Evolutionary conservation across 1,139 yeast species (phyloP).

Genomic region (Casaregolazyma suthepensis): DNA sequence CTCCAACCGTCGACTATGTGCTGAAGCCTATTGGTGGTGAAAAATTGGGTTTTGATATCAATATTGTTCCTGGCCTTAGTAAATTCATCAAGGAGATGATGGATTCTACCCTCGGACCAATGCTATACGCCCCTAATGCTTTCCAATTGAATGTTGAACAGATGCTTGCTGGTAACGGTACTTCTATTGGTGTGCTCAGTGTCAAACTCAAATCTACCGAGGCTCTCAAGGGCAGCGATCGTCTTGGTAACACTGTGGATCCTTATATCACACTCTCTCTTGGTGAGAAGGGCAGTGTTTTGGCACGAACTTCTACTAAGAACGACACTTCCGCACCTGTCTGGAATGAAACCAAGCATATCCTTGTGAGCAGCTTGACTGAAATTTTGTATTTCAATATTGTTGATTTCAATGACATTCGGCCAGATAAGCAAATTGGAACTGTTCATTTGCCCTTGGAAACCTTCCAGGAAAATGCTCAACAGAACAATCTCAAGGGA

Average conservation of each 20-base stretch:
- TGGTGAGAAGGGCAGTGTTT: slow-evolving; percentile 40
- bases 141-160: slow-evolving; percentile 91
- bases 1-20: slow-evolving; percentile 82
- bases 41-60: slow-evolving; percentile 78
- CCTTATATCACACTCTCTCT: slow-evolving; percentile 67
- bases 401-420: slow-evolving; percentile 66
- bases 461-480: slow-evolving; percentile 47
- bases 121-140: slow-evolving; percentile 81
- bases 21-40: slow-evolving; percentile 71
- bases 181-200: slow-evolving; percentile 82
- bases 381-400: slow-evolving; percentile 72
- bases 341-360: slow-evolving; percentile 74
- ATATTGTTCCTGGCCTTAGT: slow-evolving; percentile 78
- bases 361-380: slow-evolving; percentile 67
- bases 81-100: slow-evolving; percentile 80
- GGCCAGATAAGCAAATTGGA: slow-evolving; percentile 81
- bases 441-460: slow-evolving; percentile 70
- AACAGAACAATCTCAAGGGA: slow-evolving; percentile 46
- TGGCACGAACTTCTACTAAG: slow-evolving; percentile 63
- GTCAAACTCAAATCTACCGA: slow-evolving; percentile 62
- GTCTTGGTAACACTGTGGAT: slow-evolving; percentile 74
- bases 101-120: slow-evolving; percentile 78
- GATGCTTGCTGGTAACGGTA: slow-evolving; percentile 67
- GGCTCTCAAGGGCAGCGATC: slow-evolving; percentile 59
- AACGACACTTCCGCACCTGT: slow-evolving; percentile 62